Percentiles rank a stretch among this genome's conserved stretches.
phyloP scores from a whole-genome alignment of 2,329 filamentous ascomycete genomes.

The Metarhizium album region DNA sequence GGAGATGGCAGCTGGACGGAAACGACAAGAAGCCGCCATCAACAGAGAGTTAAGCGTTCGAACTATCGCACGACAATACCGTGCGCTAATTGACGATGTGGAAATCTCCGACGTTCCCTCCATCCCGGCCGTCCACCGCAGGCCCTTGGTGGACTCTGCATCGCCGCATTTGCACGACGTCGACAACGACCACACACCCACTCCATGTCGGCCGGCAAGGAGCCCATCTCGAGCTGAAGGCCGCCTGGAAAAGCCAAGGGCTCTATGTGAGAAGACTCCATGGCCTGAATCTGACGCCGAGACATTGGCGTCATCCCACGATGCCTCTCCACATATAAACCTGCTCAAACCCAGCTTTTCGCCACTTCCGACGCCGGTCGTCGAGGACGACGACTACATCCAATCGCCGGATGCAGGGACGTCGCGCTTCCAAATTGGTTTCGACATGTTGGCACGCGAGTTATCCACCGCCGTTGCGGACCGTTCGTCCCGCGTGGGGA shows the following conservation, averaged over 20 bases:
- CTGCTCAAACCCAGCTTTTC: constrained; percentile 38
- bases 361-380: constrained; percentile 26
- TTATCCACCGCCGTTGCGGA: constrained; percentile 31
- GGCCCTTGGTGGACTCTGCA: neutral
- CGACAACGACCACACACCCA: constrained; percentile 1
- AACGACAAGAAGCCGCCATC: constrained; percentile 11
- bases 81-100: constrained; percentile 29
- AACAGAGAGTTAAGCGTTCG: constrained; percentile 33
- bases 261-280: constrained; percentile 1
- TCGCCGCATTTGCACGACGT: neutral
- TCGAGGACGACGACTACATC: constrained; percentile 6
- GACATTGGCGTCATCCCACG: constrained; percentile 35
- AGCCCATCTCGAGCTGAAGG: neutral
- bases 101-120: constrained; percentile 21
- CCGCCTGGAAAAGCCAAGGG: constrained; percentile 1
- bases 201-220: neutral
- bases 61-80: constrained; percentile 40
- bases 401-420: constrained; percentile 18
- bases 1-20: constrained; percentile 22
- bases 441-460: constrained; percentile 40
- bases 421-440: constrained; percentile 37
- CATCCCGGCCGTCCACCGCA: constrained; percentile 15
- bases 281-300: constrained; percentile 33
- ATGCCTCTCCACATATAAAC: constrained; percentile 33
- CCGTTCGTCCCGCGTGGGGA: constrained; percentile 12